phyloP scores from a whole-genome alignment of 2,329 filamentous ascomycete genomes.

The Colletotrichum cereale region DNA sequence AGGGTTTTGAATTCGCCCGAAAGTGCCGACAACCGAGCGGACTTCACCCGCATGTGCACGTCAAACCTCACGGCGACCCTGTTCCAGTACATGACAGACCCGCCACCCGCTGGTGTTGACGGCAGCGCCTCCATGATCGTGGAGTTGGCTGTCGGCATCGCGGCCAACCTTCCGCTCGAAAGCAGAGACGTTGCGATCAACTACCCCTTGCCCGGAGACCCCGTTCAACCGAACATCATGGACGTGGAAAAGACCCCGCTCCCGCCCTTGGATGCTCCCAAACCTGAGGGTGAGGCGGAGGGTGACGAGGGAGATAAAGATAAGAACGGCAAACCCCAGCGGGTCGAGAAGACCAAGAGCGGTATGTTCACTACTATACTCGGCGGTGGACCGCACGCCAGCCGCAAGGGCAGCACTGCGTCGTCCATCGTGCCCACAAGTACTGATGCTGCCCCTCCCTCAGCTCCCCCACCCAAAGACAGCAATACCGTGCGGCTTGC shows the following conservation, averaged over 20 bases:
- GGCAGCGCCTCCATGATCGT: conserved; percentile 93
- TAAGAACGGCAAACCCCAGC: conserved; percentile 55
- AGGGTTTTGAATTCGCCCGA: conserved; percentile 75
- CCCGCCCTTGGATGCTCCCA: conserved; percentile 66
- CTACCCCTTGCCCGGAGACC: conserved; percentile 84
- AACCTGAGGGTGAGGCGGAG: conserved; percentile 55
- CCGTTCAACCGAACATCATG: conserved; percentile 81
- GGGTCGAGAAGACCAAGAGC: conserved; percentile 60
- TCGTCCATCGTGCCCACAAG: conserved; percentile 46
- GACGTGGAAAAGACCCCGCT: conserved; percentile 83
- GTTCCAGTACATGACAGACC: conserved; percentile 80
- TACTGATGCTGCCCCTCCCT: conserved; percentile 56
- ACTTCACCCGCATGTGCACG: conserved; percentile 79
- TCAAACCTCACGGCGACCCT: conserved; percentile 76
- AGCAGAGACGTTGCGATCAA: conserved; percentile 90
- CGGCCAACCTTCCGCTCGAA: conserved; percentile 88
- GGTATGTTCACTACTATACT: conserved; percentile 55
- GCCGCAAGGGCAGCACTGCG: conserved; percentile 51
- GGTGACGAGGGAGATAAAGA: conserved; percentile 57
- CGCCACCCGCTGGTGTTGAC: conserved; percentile 84
- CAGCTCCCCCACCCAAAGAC: conserved; percentile 59
- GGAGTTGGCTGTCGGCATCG: conserved; percentile 88
- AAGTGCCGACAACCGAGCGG: conserved; percentile 73
- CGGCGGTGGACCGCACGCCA: conserved; percentile 32
- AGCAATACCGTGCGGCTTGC: conserved; percentile 76